phyloP scores from a whole-genome alignment of 1,284 basidiomycete genomes.

The Tilletiaria anomala region DNA sequence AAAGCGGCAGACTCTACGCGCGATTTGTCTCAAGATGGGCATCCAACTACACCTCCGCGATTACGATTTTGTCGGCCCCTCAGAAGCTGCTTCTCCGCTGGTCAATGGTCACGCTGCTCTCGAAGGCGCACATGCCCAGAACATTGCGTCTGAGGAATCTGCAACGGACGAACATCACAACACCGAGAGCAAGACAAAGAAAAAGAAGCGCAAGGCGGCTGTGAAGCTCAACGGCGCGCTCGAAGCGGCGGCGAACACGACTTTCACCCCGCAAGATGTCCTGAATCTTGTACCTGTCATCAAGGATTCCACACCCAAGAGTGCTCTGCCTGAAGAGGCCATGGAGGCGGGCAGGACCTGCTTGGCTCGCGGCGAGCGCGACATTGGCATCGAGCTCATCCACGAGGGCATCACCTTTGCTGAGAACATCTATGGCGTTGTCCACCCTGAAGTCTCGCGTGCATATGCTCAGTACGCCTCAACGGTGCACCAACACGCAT shows the following conservation, averaged over 20 bases:
- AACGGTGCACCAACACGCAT: constrained; percentile 40
- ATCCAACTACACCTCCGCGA: constrained; percentile 46
- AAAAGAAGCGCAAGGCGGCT: constrained; percentile 11
- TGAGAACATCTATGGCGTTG: constrained; percentile 48
- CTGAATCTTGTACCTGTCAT: constrained; percentile 46
- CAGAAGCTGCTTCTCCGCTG: neutral
- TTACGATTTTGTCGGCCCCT: constrained; percentile 41
- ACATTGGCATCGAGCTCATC: constrained; percentile 47
- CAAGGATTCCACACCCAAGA: constrained; percentile 45
- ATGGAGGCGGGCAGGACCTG: constrained; percentile 46
- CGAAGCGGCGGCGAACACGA: constrained; percentile 27
- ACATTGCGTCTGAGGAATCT: constrained; percentile 11
- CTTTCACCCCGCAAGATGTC: constrained; percentile 46
- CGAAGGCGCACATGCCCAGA: constrained; percentile 1
- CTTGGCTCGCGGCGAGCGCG: constrained; percentile 43
- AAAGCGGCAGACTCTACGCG: constrained; percentile 45
- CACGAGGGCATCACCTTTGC: constrained; percentile 47
- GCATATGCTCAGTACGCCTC: constrained; percentile 46
- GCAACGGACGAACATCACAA: constrained; percentile 33
- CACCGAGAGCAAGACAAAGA: constrained; percentile 8
- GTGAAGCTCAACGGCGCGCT: constrained; percentile 3
- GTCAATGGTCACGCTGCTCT: constrained; percentile 1
- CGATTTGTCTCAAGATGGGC: constrained; percentile 45
- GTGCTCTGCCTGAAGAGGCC: constrained; percentile 46
- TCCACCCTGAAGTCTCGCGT: constrained; percentile 48